Evolutionary conservation across 257 asterid genomes (phyloP).

Genomic region (Nicotiana otophora): DNA sequence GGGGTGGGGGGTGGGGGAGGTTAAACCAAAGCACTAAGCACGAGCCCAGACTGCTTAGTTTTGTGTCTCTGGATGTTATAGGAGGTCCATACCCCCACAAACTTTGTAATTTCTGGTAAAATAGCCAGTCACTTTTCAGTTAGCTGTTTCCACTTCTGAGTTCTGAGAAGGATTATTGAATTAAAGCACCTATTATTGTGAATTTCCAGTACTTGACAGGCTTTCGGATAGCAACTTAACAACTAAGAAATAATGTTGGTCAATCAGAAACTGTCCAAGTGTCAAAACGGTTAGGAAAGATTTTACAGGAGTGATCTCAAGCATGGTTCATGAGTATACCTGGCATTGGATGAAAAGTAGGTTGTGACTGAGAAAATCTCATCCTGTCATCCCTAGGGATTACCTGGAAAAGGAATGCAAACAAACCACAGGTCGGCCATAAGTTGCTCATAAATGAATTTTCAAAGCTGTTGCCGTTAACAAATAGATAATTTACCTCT

Average conservation of each 20-base stretch:
- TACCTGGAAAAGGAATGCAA: slow-evolving; percentile 40
- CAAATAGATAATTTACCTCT: slow-evolving; percentile 50
- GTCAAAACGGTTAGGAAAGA: neutral
- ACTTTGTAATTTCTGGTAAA: neutral
- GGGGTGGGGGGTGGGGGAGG: neutral
- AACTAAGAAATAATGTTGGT: neutral
- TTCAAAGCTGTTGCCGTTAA: neutral
- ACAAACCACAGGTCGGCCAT: slow-evolving; percentile 3
- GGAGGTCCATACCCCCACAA: neutral
- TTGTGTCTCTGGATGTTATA: neutral
- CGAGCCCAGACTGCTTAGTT: neutral
- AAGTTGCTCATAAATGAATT: neutral
- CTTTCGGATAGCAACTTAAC: slow-evolving; percentile 6
- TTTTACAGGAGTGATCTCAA: neutral
- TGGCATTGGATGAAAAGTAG: slow-evolving; percentile 49
- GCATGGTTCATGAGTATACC: slow-evolving; percentile 35
- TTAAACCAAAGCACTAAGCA: neutral
- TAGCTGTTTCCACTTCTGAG: neutral
- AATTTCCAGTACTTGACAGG: neutral
- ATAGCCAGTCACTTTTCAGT: neutral
- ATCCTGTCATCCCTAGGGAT: slow-evolving; percentile 61
- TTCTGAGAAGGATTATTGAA: neutral
- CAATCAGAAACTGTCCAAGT: neutral
- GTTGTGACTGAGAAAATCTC: slow-evolving; percentile 52
- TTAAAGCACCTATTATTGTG: neutral